These are phyloP conservation scores for Ulota crispa DNA, from an alignment of 225 moss, liverwort and hornwort species.

Conservation along the genomic window DNA sequence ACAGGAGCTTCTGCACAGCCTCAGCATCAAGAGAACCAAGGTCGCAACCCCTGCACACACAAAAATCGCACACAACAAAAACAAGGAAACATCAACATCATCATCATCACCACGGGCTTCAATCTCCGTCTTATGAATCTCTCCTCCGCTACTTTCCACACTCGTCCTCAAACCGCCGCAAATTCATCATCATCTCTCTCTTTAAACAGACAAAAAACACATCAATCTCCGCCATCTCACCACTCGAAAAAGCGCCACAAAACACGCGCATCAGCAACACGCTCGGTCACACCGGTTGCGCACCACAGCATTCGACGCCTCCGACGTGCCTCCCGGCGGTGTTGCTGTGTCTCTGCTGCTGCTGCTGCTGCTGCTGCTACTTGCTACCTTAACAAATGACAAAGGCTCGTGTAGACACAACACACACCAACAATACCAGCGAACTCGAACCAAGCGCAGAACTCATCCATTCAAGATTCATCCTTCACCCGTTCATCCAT, in stretches of 20 bases:
- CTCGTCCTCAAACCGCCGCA: slow-evolving; percentile 3
- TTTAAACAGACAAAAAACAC: not conserved
- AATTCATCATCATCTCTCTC: slow-evolving; percentile 29
- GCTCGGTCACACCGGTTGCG: not conserved
- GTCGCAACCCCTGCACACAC: slow-evolving; percentile 46
- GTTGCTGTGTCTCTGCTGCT: not conserved
- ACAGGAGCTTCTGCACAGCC: slow-evolving; percentile 46
- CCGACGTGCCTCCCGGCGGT: slow-evolving; percentile 19
- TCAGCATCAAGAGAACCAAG: slow-evolving; percentile 45
- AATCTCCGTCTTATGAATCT: slow-evolving; percentile 1
- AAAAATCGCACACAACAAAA: slow-evolving; percentile 32
- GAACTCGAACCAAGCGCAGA: not conserved
- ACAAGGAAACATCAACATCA: slow-evolving; percentile 18
- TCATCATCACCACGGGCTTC: slow-evolving; percentile 1
- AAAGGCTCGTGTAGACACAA: slow-evolving; percentile 24
- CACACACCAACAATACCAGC: slow-evolving; percentile 15
- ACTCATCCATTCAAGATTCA: not conserved
- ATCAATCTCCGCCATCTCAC: slow-evolving; percentile 20
- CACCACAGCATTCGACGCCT: slow-evolving; percentile 24
- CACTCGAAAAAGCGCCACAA: slow-evolving; percentile 1
- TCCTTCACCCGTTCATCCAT: not conserved
- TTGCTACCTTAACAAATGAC: slow-evolving; percentile 25
- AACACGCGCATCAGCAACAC: not conserved
- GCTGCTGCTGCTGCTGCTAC: not conserved
- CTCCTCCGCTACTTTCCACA: not conserved